Evolutionary conservation across 73 alveolate genomes (phyloP), one percentile per base, ranked within the genome.

Genomic region (Tetrahymena elliotti): DNA sequence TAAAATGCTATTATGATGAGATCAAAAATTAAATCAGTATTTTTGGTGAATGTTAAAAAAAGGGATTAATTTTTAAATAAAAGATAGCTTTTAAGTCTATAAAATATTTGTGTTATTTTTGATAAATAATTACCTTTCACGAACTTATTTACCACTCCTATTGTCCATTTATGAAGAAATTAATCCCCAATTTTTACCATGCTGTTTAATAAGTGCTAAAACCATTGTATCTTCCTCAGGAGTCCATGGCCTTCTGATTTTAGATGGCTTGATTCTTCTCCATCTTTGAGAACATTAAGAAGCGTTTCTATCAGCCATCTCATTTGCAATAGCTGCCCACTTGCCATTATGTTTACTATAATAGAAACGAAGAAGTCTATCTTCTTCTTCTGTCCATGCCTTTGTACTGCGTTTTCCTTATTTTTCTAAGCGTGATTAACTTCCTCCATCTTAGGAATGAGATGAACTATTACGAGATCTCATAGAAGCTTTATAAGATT

Each of bases 241-340:
- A 35, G 96, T 94, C 96, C 96, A 94, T 53, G 93, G 52, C 27
- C 93, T 94, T 92, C 96, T 84, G 41, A 94, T 82, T 53, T 94
- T 94, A 15, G 37, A 94, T 31, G 95, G 95, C 52, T 94, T 94
- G 38, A 94, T 94, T 94, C 96, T 40, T 53, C 93, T 94, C 96
- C 96, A 94, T 94, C 96, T 94, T 47, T 94, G 47, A 6, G 96
- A 94, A 92, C 96, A 94, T 94, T 94, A 88, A 20, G 96, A 94
- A 36, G 96, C 95, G 33, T 94, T 94, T 41, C 96, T 84, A 52
- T 94, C 96, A 12, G 82, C 96, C 68, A 94, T 94, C 52, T 92
- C 52, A 84, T 94, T 84, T 33, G 96, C 96, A 36, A 94, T 94
- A 16, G 93, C 96, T 38, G 93, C 54, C 96, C 96, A 94, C 82